phyloP scores from a whole-genome alignment of 371 early-diverging fungal species.

The Syncephalastrum contaminatum region DNA sequence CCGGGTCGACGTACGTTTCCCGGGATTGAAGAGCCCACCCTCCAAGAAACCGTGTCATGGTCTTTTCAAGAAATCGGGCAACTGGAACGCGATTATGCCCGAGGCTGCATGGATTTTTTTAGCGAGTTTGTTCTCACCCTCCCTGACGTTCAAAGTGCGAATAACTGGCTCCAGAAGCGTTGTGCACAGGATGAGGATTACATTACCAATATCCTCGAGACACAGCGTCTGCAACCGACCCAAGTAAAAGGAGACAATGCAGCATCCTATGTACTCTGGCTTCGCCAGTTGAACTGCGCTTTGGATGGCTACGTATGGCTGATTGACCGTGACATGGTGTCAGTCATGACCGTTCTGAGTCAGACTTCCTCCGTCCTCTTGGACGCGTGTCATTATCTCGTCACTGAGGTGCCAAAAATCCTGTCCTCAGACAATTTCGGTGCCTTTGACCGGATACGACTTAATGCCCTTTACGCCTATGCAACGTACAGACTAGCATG shows the following conservation, averaged over 20 bases:
- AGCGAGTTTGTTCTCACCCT: conserved; percentile 30
- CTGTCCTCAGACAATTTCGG: background rate
- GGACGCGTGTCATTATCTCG: conserved; percentile 7
- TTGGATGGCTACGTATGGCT: conserved; percentile 46
- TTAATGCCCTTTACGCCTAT: conserved; percentile 21
- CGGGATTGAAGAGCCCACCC: conserved; percentile 39
- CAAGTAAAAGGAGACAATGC: background rate
- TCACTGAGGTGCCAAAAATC: conserved; percentile 2
- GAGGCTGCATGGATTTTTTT: conserved; percentile 54
- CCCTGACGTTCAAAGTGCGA: conserved; percentile 13
- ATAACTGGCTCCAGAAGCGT: conserved; percentile 18
- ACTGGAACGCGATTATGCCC: conserved; percentile 60
- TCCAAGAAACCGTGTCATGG: conserved; percentile 58
- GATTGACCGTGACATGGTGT: conserved; percentile 26
- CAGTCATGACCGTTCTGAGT: background rate
- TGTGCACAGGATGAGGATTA: background rate
- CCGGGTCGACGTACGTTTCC: conserved; percentile 48
- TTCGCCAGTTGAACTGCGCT: conserved; percentile 23
- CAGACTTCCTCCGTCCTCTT: conserved; percentile 16
- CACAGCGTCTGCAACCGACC: conserved; percentile 11
- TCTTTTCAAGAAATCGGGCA: conserved; percentile 55
- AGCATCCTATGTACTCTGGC: conserved; percentile 19
- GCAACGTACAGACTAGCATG: conserved; percentile 16
- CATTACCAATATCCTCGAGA: conserved; percentile 21
- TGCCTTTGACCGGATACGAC: conserved; percentile 13